A percentile compares a stretch with the other conserved stretches of the same genome.
phyloP scores from a whole-genome alignment of 164 flowering plant genomes.

The Magnolia kwangsiensis region DNA sequence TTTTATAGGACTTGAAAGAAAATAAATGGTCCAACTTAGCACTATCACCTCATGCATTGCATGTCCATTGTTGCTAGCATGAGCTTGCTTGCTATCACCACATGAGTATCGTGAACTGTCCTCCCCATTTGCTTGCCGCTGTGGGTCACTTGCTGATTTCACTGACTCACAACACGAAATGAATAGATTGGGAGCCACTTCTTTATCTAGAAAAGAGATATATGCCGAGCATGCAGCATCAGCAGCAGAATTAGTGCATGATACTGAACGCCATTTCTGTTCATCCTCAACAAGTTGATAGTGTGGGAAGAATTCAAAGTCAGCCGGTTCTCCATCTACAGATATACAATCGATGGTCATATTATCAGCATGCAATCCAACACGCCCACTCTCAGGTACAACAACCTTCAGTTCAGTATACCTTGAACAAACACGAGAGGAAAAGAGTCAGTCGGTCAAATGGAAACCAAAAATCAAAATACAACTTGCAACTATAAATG shows the following conservation, averaged over 20 bases:
- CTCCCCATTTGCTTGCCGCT: slow-evolving; percentile 28
- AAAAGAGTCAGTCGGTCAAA: slow-evolving; percentile 2
- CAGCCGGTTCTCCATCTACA: slow-evolving; percentile 81
- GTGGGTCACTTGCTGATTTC: slow-evolving; percentile 29
- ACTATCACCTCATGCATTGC: slow-evolving; percentile 9
- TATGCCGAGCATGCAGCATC: slow-evolving; percentile 78
- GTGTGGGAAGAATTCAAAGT: slow-evolving; percentile 67
- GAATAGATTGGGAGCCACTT: slow-evolving; percentile 66
- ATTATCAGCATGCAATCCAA: slow-evolving; percentile 85
- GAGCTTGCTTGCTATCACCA: slow-evolving; percentile 56
- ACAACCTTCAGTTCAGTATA: slow-evolving; percentile 71
- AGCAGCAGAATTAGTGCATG: slow-evolving; percentile 65
- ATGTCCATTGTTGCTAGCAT: slow-evolving; percentile 1
- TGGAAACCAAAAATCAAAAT: not conserved
- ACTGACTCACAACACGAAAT: slow-evolving; percentile 53
- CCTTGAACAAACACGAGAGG: slow-evolving; percentile 27
- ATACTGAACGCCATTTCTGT: slow-evolving; percentile 65
- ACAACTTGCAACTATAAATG: not conserved
- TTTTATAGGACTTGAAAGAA: not conserved
- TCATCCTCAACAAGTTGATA: slow-evolving; percentile 49
- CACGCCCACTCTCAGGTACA: slow-evolving; percentile 80
- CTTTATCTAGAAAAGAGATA: slow-evolving; percentile 60
- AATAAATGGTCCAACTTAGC: not conserved
- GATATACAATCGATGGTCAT: slow-evolving; percentile 65
- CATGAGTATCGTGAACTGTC: slow-evolving; percentile 28